phyloP scores from a whole-genome alignment of 768 basidiomycete genomes.

The Tulasnella sp. region DNA sequence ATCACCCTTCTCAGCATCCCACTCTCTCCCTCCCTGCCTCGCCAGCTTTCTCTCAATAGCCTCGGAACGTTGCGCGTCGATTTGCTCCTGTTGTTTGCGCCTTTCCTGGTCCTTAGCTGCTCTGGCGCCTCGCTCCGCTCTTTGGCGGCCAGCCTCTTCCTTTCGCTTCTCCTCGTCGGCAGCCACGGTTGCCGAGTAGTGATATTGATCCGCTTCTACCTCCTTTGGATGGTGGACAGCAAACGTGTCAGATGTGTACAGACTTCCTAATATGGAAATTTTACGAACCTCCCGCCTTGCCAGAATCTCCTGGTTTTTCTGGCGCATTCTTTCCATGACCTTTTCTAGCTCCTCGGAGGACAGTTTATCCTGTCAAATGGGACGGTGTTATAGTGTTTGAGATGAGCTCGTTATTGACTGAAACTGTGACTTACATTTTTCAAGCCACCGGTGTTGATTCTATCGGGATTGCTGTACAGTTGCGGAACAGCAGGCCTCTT shows the following conservation, averaged over 20 bases:
- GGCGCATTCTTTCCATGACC: conserved; percentile 59
- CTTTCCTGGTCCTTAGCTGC: conserved; percentile 57
- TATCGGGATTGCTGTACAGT: conserved; percentile 69
- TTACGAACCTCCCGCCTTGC: conserved; percentile 51
- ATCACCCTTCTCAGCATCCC: conserved; percentile 64
- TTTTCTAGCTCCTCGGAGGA: conserved; percentile 59
- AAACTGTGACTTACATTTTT: conserved; percentile 45
- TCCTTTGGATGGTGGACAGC: conserved; percentile 40
- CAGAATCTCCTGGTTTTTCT: conserved; percentile 71
- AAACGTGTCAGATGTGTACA: conserved; percentile 4
- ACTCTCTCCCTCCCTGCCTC: conserved; percentile 69
- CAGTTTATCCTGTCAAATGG: conserved; percentile 49
- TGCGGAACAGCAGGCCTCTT: conserved; percentile 47
- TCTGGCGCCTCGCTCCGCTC: conserved; percentile 50
- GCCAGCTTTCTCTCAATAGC: conserved; percentile 67
- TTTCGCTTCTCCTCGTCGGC: conserved; percentile 30
- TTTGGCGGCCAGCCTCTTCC: conserved; percentile 28
- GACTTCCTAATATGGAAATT: neutral
- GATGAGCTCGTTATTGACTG: neutral
- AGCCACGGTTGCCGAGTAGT: conserved; percentile 57
- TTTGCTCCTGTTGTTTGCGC: conserved; percentile 2
- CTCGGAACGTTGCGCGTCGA: neutral
- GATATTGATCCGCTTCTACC: conserved; percentile 72
- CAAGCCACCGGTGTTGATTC: conserved; percentile 72
- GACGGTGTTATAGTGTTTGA: conserved; percentile 8